phyloP scores from a whole-genome alignment of 2,329 filamentous ascomycete species.

The Blumeria hordei region DNA sequence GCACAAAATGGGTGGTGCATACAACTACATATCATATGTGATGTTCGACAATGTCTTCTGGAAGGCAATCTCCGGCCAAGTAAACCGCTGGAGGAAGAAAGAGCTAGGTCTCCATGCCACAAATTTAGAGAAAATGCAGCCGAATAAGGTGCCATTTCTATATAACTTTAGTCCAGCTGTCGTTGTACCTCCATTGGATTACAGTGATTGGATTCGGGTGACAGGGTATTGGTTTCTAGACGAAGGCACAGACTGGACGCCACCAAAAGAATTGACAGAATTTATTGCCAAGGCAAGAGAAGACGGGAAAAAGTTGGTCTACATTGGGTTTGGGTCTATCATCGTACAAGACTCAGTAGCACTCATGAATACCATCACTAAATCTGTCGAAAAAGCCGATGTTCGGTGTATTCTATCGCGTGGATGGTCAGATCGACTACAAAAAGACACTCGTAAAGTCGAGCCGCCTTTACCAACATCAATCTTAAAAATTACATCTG shows the following conservation, averaged over 20 bases:
- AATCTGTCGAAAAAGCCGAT: slow-evolving; percentile 73
- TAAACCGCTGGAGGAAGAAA: slow-evolving; percentile 80
- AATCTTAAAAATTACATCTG: slow-evolving; percentile 71
- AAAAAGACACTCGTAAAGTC: slow-evolving; percentile 25
- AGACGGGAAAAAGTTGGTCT: slow-evolving; percentile 79
- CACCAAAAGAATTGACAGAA: slow-evolving; percentile 46
- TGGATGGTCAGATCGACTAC: slow-evolving; percentile 78
- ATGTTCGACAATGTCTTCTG: slow-evolving; percentile 96
- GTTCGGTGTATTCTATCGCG: slow-evolving; percentile 89
- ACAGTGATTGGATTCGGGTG: slow-evolving; percentile 90
- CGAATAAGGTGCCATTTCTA: slow-evolving; percentile 91
- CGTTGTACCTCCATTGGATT: slow-evolving; percentile 83
- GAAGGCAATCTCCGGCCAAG: slow-evolving; percentile 73
- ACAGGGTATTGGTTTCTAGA: slow-evolving; percentile 97
- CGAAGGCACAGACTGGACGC: slow-evolving; percentile 43
- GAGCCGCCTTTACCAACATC: slow-evolving; percentile 49
- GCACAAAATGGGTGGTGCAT: slow-evolving; percentile 80
- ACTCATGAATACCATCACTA: slow-evolving; percentile 78
- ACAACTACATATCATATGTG: slow-evolving; percentile 87
- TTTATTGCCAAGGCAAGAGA: slow-evolving; percentile 67
- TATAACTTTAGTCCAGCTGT: slow-evolving; percentile 94
- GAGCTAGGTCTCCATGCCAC: slow-evolving; percentile 59
- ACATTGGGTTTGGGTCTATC: slow-evolving; percentile 92
- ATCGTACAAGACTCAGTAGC: slow-evolving; percentile 74
- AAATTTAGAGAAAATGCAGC: slow-evolving; percentile 70